Percentiles rank a stretch among this genome's conserved stretches.
These are phyloP conservation scores for Suillus variegatus DNA, from an alignment of 768 basidiomycete species.

Conservation along the genomic window DNA sequence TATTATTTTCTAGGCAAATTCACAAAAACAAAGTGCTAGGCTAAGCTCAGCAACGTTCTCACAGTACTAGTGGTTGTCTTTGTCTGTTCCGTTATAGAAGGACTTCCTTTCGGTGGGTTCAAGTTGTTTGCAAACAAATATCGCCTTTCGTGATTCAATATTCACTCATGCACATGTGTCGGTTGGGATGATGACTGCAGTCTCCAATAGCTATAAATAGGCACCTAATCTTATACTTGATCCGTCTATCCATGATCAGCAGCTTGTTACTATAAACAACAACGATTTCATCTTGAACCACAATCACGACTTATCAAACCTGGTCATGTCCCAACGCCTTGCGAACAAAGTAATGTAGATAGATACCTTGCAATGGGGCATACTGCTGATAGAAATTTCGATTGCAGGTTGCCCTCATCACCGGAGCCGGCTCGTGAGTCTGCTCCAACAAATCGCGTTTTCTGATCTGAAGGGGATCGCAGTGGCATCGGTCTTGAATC, in stretches of 20 bases:
- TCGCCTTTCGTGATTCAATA: neutral
- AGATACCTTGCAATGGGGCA: neutral
- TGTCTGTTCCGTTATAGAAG: neutral
- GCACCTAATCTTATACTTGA: neutral
- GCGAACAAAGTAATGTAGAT: conserved; percentile 54
- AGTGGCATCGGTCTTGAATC: conserved; percentile 98
- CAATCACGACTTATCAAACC: conserved; percentile 8
- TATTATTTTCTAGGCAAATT: neutral
- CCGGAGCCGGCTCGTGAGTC: conserved; percentile 86
- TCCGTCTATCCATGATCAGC: neutral
- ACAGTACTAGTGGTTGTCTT: neutral
- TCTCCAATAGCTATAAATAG: neutral
- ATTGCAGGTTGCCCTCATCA: conserved; percentile 71
- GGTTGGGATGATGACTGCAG: neutral
- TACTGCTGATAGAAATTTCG: conserved; percentile 14
- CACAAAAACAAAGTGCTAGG: no score
- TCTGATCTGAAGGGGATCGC: conserved; percentile 23
- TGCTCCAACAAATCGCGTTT: conserved; percentile 8
- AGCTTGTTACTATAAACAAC: no score
- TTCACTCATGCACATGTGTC: neutral
- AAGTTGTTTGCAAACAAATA: neutral
- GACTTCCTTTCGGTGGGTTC: neutral
- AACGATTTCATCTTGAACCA: neutral
- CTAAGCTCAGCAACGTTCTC: no score
- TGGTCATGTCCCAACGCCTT: conserved; percentile 64